phyloP scores from a whole-genome alignment of 306 rosid species.

The Dalbergia cochinchinensis region DNA sequence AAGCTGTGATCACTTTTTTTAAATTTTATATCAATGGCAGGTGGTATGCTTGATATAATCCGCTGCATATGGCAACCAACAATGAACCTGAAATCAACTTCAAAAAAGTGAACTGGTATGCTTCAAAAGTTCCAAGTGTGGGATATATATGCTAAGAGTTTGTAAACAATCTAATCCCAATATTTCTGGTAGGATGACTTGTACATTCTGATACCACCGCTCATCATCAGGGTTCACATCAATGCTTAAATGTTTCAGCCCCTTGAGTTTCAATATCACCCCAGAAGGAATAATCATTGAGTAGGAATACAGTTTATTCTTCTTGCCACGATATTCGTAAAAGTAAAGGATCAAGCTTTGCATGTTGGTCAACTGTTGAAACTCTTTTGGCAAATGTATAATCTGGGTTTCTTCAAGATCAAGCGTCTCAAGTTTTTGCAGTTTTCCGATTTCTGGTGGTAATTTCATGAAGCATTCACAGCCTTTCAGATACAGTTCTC shows the following conservation, averaged over 20 bases:
- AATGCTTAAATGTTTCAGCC: slow-evolving; percentile 27
- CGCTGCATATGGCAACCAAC: slow-evolving; percentile 37
- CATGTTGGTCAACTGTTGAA: slow-evolving; percentile 8
- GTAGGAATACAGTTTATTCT: not conserved
- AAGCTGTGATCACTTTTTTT: not conserved
- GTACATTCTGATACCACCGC: slow-evolving; percentile 26
- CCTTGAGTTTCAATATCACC: slow-evolving; percentile 13
- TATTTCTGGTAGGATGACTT: slow-evolving; percentile 27
- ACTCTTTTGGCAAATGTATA: slow-evolving; percentile 23
- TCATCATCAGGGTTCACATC: slow-evolving; percentile 41
- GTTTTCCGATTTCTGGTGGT: not conserved
- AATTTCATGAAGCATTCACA: slow-evolving; percentile 38
- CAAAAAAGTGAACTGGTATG: not conserved
- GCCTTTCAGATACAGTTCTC: slow-evolving; percentile 18
- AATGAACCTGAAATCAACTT: slow-evolving; percentile 33
- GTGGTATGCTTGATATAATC: slow-evolving; percentile 26
- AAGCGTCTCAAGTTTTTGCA: slow-evolving; percentile 39
- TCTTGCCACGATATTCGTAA: not conserved
- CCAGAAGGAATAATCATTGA: slow-evolving; percentile 27
- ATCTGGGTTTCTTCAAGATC: slow-evolving; percentile 42
- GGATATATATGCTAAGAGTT: slow-evolving; percentile 32
- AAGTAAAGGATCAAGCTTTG: slow-evolving; percentile 33
- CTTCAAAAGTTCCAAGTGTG: slow-evolving; percentile 2
- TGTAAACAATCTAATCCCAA: not conserved
- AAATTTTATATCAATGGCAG: slow-evolving; percentile 6